These are phyloP conservation scores for Nannizzia gypsea DNA, from an alignment of 2,329 filamentous ascomycete genomes.

Conservation along the genomic window DNA sequence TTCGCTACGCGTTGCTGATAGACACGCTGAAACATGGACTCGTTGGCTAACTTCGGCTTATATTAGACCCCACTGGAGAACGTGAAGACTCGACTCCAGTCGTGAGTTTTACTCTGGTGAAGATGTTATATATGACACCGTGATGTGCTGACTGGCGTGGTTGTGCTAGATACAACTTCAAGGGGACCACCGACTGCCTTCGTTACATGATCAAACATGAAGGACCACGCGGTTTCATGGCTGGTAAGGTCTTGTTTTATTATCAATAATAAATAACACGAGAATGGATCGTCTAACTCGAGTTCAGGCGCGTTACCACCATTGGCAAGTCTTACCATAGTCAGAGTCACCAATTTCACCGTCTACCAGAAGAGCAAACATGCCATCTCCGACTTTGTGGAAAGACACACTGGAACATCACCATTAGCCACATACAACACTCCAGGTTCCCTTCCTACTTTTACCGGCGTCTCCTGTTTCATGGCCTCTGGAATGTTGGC, in stretches of 20 bases:
- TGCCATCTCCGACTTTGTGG: conserved; percentile 28
- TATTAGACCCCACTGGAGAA: conserved; percentile 38
- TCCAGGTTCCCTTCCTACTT: conserved; percentile 31
- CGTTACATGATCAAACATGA: conserved; percentile 38
- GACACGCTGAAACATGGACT: neutral
- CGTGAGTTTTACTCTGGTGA: conserved; percentile 23
- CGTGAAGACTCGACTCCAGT: conserved; percentile 40
- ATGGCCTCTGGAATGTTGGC: conserved; percentile 32
- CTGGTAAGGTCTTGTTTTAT: conserved; percentile 25
- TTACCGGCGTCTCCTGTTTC: conserved; percentile 33
- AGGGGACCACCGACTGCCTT: conserved; percentile 31
- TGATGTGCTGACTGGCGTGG: neutral
- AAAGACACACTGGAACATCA: conserved; percentile 30
- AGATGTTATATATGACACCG: neutral
- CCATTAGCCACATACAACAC: conserved; percentile 32
- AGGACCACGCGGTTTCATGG: conserved; percentile 37
- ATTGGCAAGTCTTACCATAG: conserved; percentile 34
- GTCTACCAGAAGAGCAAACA: conserved; percentile 35
- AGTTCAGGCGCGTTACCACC: conserved; percentile 33
- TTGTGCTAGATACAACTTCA: conserved; percentile 32
- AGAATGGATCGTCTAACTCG: conserved; percentile 2
- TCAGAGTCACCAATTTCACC: conserved; percentile 37
- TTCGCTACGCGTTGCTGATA: neutral
- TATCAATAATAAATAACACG: neutral
- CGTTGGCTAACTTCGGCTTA: neutral